phyloP scores from a whole-genome alignment of 2,329 filamentous ascomycete genomes.

The Cladosporium sp. region DNA sequence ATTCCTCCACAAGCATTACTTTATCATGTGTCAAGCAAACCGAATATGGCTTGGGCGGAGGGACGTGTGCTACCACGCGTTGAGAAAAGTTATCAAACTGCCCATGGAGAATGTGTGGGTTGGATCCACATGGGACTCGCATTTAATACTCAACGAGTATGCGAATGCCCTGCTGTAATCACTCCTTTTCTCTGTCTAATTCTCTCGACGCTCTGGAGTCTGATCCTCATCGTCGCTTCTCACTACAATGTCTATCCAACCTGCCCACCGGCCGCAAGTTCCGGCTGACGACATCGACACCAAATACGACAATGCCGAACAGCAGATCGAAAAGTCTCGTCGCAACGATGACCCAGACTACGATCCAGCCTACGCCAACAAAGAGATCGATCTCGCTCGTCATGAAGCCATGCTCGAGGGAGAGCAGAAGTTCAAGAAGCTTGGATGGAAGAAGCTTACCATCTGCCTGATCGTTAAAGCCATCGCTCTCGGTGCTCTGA shows the following conservation, averaged over 20 bases:
- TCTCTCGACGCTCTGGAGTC: not conserved
- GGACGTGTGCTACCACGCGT: not conserved
- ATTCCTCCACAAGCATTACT: conserved; percentile 8
- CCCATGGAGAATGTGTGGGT: conserved; percentile 9
- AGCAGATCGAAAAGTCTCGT: conserved; percentile 3
- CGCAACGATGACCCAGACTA: not conserved
- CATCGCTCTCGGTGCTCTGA: conserved; percentile 54
- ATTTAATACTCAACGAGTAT: not conserved
- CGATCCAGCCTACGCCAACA: conserved; percentile 18
- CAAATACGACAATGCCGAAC: not conserved
- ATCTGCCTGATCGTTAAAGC: conserved; percentile 54
- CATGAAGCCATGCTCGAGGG: conserved; percentile 27
- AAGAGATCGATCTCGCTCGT: conserved; percentile 33
- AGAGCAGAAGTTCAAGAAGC: conserved; percentile 34
- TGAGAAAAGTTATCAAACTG: conserved; percentile 4
- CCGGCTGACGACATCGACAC: not conserved
- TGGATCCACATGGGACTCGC: conserved; percentile 1
- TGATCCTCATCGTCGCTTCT: not conserved
- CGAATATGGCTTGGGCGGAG: not conserved
- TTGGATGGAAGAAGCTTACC: conserved; percentile 46
- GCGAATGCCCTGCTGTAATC: not conserved
- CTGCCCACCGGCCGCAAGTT: not conserved
- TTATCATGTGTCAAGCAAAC: conserved; percentile 7
- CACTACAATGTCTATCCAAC: conserved; percentile 7
- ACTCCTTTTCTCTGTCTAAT: not conserved